These are phyloP conservation scores for Citropsis articulata DNA, from an alignment of 345 rosid genomes.

Conservation along the genomic window DNA sequence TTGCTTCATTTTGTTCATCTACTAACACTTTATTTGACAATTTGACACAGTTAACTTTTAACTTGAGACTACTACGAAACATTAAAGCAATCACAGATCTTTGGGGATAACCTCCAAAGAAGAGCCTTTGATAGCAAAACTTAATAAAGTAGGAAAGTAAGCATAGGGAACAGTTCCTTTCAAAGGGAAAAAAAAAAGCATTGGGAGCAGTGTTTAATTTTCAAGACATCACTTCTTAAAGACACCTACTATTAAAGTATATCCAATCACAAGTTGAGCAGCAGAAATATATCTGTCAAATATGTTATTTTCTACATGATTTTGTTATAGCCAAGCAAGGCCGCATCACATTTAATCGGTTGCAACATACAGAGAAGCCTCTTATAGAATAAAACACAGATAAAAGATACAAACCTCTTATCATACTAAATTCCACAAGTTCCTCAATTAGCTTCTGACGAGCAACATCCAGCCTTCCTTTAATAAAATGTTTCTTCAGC, in stretches of 20 bases:
- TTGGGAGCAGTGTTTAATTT: neutral
- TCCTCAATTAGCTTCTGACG: conserved; percentile 83
- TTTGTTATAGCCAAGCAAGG: neutral
- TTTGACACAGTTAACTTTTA: neutral
- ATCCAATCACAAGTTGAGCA: neutral
- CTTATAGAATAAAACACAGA: neutral
- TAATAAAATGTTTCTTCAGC: conserved; percentile 82
- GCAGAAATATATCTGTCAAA: neutral
- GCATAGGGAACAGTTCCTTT: neutral
- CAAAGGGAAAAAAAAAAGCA: neutral
- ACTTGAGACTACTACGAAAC: neutral
- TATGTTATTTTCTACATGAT: neutral
- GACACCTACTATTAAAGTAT: neutral
- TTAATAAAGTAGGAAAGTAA: neutral
- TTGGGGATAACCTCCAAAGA: neutral
- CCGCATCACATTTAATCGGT: neutral
- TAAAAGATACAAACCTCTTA: conserved; percentile 50
- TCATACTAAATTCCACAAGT: conserved; percentile 65
- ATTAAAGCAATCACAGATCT: neutral
- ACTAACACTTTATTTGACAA: neutral
- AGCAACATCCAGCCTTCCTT: conserved; percentile 80
- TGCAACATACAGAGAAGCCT: neutral
- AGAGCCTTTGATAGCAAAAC: neutral
- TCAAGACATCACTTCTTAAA: no score
- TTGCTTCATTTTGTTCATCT: neutral